Percentiles rank a stretch among this genome's conserved stretches.
phyloP scores from a whole-genome alignment of 306 rosid species.

The Cucurbita ficifolia region DNA sequence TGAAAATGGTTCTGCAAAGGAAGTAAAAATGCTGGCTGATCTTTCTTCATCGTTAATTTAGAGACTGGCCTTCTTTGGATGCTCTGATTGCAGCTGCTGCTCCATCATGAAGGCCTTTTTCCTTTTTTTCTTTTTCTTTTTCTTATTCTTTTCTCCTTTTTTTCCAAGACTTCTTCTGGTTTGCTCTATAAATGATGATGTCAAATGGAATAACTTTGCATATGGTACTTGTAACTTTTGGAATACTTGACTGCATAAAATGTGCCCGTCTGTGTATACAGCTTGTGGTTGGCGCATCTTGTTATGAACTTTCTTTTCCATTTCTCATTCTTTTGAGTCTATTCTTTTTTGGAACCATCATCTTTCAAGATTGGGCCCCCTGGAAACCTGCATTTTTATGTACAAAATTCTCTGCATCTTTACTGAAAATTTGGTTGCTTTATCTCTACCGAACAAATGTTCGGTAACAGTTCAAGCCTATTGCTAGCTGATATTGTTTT shows the following conservation, averaged over 20 bases:
- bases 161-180: background rate
- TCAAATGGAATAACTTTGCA: conserved; percentile 1
- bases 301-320: background rate
- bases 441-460: no score
- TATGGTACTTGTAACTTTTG: background rate
- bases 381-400: no score
- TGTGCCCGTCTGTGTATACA: background rate
- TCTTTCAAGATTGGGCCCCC: no score
- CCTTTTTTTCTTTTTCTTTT: background rate
- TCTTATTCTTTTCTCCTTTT: background rate
- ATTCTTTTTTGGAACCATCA: background rate
- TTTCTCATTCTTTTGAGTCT: background rate
- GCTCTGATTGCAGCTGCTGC: background rate
- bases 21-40: background rate
- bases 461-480: no score
- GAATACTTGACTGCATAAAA: background rate
- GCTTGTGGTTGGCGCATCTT: background rate
- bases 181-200: background rate
- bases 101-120: background rate
- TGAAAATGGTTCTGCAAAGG: background rate
- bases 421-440: no score
- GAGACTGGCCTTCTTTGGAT: background rate
- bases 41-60: background rate
- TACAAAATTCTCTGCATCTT: no score
- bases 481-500: no score